Conservation (phyloP, 768 basidiomycete genomes). For the Mycena crocata region DNA sequence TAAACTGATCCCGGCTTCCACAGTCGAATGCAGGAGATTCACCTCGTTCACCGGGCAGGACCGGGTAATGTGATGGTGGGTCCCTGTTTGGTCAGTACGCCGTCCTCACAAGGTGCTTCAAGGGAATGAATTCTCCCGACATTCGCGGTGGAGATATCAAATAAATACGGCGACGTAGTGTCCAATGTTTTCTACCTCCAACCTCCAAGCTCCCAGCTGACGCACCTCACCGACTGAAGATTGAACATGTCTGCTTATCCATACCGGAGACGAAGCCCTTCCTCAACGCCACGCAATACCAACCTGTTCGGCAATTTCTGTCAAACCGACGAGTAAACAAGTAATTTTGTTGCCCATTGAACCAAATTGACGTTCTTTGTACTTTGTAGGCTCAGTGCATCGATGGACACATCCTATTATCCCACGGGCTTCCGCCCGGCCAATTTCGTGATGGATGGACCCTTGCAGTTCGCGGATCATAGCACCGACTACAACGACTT, state of each 20-base stretch:
- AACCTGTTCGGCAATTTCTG: not conserved
- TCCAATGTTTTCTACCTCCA: not conserved
- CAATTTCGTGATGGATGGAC: not conserved
- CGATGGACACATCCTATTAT: not conserved
- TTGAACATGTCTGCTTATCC: slow-evolving; percentile 1
- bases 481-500: not conserved
- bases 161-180: slow-evolving; percentile 8
- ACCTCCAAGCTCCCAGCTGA: not conserved
- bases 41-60: not conserved
- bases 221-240: not conserved
- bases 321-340: slow-evolving; percentile 2
- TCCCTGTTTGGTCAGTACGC: not conserved
- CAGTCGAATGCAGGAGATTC: too few species aligned
- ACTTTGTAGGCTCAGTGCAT: not conserved
- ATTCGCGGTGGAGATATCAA: not conserved
- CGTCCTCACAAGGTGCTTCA: not conserved
- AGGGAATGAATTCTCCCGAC: not conserved
- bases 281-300: not conserved
- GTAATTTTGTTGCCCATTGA: not conserved
- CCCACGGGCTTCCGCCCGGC: not conserved
- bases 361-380: too few species aligned
- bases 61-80: slow-evolving; percentile 1
- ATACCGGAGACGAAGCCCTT: not conserved
- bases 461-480: not conserved
- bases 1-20: not conserved